Percentiles rank a stretch among this genome's conserved stretches.
These are phyloP conservation scores for Trematosphaeria pertusa DNA, from an alignment of 2,329 filamentous ascomycete genomes.

Conservation along the genomic window DNA sequence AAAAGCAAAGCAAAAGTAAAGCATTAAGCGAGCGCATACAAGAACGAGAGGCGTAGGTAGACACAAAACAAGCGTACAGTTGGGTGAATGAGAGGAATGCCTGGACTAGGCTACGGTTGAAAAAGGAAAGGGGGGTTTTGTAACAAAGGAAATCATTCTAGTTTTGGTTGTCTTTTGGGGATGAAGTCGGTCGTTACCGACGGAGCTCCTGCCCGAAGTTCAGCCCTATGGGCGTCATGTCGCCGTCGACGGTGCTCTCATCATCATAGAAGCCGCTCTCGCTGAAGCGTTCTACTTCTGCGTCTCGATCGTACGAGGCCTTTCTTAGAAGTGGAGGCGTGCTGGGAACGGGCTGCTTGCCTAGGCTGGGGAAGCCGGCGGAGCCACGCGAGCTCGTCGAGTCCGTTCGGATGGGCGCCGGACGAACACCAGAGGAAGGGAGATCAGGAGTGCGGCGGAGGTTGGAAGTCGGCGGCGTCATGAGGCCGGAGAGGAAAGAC, in stretches of 20 bases:
- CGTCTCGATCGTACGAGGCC: conserved; percentile 66
- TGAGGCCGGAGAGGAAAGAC: conserved; percentile 76
- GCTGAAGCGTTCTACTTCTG: conserved; percentile 58
- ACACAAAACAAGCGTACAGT: not conserved
- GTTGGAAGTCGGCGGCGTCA: conserved; percentile 86
- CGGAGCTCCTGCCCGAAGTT: conserved; percentile 41
- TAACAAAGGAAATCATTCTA: conserved; percentile 8
- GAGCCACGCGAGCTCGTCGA: conserved; percentile 38
- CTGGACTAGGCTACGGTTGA: conserved; percentile 3
- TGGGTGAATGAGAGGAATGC: conserved; percentile 1
- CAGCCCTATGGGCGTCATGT: conserved; percentile 41
- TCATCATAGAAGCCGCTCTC: conserved; percentile 59
- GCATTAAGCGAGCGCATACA: conserved; percentile 20
- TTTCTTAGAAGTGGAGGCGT: conserved; percentile 65
- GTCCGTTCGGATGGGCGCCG: conserved; percentile 33
- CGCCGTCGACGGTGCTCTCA: conserved; percentile 54
- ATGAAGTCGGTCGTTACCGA: conserved; percentile 4
- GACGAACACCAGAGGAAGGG: conserved; percentile 39
- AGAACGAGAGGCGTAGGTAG: not conserved
- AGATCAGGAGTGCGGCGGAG: conserved; percentile 67
- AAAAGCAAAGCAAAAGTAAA: conserved; percentile 7
- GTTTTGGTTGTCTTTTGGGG: conserved; percentile 2
- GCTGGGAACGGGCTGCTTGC: conserved; percentile 38
- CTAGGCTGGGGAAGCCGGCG: conserved; percentile 40
- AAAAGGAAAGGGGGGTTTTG: not conserved